Base-by-base conservation (phyloP, 108 stramenopile species). In the Pseudonitzschia multiseries region DNA sequence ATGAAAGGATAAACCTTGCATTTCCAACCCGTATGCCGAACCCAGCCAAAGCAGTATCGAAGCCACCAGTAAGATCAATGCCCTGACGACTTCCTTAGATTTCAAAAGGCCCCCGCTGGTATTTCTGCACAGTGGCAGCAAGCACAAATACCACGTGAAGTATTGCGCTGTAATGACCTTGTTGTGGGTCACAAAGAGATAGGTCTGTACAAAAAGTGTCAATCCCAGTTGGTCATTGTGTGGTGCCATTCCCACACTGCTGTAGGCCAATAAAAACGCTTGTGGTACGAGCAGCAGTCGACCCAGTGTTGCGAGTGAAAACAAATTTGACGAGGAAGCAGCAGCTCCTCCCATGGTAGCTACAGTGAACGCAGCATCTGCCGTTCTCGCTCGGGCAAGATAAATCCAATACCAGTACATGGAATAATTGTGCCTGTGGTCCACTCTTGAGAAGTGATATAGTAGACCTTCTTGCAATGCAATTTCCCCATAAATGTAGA, bases 81-180 rank as follows among this genome's bases (percentile, higher is more conserved):
- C 67, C n/a, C 15, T 31, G 2, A 64, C 21, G 61, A 86, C 78
- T 62, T 70, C 65, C 14, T 72, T 69, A 17, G 57, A 70, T 76
- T 80, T 82, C 46, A 56, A 44, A 43, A 92, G 81, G 28, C 10
- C 36, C 6, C 66, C 46, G 44, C 0, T 48, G 20, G 78, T 61
- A 69, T 79, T 69, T 12, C 74, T 84, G 61, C 90, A 93, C 29
- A 96, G 74, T 46, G 93, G 95, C 51, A 93, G 74, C 17, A 96
- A 77, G 48, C 89, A 91, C 0, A 98, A 81, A 72, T 96, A 98
- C 99, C 99, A 99, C 6, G 91, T 86, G 65, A 98, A 96, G 72
- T 99, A 99, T 75, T 99, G 98, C 29, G 94, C 99, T 1, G 99
- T 99, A 69, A 93, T 93, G 60, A 99, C 99, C 73, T 99, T 99